phyloP scores from a whole-genome alignment of 2,329 filamentous ascomycete species.

The Cercospora sojina region DNA sequence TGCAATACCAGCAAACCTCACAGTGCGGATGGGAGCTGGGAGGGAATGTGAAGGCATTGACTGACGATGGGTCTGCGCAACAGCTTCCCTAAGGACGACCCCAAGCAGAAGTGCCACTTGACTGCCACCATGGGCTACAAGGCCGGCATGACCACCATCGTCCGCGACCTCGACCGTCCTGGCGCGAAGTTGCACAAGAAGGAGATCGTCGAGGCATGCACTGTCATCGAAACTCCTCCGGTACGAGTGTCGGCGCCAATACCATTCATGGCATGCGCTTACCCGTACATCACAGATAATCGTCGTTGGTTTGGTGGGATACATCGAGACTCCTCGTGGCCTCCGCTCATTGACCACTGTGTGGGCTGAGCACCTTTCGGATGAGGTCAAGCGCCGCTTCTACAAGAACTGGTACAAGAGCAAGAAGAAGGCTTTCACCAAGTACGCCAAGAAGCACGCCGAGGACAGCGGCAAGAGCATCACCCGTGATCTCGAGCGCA shows the following conservation, averaged over 20 bases:
- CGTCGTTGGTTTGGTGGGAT: constrained; percentile 98
- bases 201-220: constrained; percentile 87
- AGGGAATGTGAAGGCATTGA: constrained; percentile 10
- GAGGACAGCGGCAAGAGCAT: constrained; percentile 87
- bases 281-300: constrained; percentile 72
- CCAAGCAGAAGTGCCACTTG: constrained; percentile 99
- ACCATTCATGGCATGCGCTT: constrained; percentile 66
- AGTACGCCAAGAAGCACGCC: constrained; percentile 99
- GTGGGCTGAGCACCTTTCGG: constrained; percentile 98
- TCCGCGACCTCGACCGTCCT: constrained; percentile 97
- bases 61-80: constrained; percentile 15
- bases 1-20: not conserved
- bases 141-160: constrained; percentile 99
- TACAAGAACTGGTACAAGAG: constrained; percentile 99
- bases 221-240: constrained; percentile 88
- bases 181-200: constrained; percentile 99
- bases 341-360: constrained; percentile 99
- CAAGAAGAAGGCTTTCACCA: constrained; percentile 99
- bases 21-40: not conserved
- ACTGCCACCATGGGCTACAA: constrained; percentile 98
- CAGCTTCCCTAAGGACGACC: constrained; percentile 99
- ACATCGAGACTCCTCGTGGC: constrained; percentile 99
- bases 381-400: constrained; percentile 99
- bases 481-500: constrained; percentile 97
- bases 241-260: constrained; percentile 54